Evolutionary conservation across 1,284 basidiomycete species (phyloP).

Genomic region (Cutaneotrichosporon cavernicola): DNA sequence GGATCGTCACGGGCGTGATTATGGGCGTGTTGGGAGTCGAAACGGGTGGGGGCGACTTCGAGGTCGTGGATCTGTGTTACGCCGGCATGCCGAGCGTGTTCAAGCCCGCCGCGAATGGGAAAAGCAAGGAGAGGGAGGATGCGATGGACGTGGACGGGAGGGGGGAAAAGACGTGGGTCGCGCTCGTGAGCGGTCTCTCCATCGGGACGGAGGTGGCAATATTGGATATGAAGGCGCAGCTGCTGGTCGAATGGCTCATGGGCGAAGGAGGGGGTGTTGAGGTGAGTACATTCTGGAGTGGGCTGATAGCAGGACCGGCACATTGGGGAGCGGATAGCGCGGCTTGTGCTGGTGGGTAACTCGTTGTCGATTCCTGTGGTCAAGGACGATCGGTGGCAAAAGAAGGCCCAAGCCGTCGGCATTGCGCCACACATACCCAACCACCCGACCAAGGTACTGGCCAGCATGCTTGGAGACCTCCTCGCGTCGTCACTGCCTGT

Average conservation of each 20-base stretch:
- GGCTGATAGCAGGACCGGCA: constrained; percentile 58
- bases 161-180: constrained; percentile 67
- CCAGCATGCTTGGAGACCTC: constrained; percentile 67
- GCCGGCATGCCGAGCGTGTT: constrained; percentile 73
- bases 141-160: constrained; percentile 36
- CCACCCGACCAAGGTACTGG: constrained; percentile 70
- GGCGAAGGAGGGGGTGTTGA: constrained; percentile 73
- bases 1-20: constrained; percentile 82
- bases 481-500: constrained; percentile 70
- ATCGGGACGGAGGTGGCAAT: constrained; percentile 60
- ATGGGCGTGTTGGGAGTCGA: constrained; percentile 87
- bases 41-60: constrained; percentile 84
- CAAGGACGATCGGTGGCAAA: constrained; percentile 55
- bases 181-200: constrained; percentile 78
- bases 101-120: constrained; percentile 40
- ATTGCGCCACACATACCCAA: constrained; percentile 60
- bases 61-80: constrained; percentile 86
- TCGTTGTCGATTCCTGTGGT: constrained; percentile 63
- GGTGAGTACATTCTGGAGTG: constrained; percentile 46
- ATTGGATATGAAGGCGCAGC: constrained; percentile 69
- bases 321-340: constrained; percentile 69
- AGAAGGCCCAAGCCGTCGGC: constrained; percentile 9
- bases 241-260: constrained; percentile 81
- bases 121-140: constrained; percentile 49
- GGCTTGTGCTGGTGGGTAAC: constrained; percentile 83